Conservation (phyloP, 805 yeast species). For the Hanseniaspora opuntiae region DNA sequence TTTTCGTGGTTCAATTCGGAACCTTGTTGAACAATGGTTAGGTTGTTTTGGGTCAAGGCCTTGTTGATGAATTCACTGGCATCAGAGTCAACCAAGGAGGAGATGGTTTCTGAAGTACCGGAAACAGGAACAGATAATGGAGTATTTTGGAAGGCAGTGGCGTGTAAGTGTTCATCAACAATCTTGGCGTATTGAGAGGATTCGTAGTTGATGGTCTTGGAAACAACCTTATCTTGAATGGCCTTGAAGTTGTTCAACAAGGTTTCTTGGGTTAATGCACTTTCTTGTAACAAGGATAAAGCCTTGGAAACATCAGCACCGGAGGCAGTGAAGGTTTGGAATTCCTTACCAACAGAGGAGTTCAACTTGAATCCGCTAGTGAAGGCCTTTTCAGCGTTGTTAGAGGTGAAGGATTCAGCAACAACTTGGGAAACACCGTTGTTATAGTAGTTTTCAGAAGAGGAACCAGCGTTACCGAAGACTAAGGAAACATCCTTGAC, state of each 20-base stretch:
- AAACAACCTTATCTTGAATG: slow-evolving; percentile 23
- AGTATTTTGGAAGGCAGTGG: slow-evolving; percentile 79
- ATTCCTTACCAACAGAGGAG: slow-evolving; percentile 47
- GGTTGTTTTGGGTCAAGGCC: slow-evolving; percentile 48
- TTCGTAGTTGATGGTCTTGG: slow-evolving; percentile 44
- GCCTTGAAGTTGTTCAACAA: slow-evolving; percentile 17
- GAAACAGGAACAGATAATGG: slow-evolving; percentile 62
- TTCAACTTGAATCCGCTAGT: slow-evolving; percentile 46
- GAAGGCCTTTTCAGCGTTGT: slow-evolving; percentile 21
- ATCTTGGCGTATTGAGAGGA: slow-evolving; percentile 37
- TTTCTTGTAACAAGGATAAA: slow-evolving; percentile 29
- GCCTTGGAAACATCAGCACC: slow-evolving; percentile 36
- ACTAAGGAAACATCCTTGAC: slow-evolving; percentile 50
- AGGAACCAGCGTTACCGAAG: slow-evolving; percentile 57
- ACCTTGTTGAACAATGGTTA: slow-evolving; percentile 47
- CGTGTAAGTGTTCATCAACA: slow-evolving; percentile 61
- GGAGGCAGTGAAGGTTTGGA: slow-evolving; percentile 44
- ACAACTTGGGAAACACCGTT: slow-evolving; percentile 66
- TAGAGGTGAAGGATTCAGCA: slow-evolving; percentile 35
- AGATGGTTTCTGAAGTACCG: slow-evolving; percentile 59
- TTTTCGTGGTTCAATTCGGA: slow-evolving; percentile 55
- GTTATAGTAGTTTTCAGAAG: slow-evolving; percentile 67
- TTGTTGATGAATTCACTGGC: slow-evolving; percentile 40
- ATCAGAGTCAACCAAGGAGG: slow-evolving; percentile 46
- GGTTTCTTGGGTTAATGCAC: slow-evolving; percentile 37